These are phyloP conservation scores for Elongisporangium prolatum DNA, from an alignment of 352 stramenopile genomes.

Conservation along the genomic window DNA sequence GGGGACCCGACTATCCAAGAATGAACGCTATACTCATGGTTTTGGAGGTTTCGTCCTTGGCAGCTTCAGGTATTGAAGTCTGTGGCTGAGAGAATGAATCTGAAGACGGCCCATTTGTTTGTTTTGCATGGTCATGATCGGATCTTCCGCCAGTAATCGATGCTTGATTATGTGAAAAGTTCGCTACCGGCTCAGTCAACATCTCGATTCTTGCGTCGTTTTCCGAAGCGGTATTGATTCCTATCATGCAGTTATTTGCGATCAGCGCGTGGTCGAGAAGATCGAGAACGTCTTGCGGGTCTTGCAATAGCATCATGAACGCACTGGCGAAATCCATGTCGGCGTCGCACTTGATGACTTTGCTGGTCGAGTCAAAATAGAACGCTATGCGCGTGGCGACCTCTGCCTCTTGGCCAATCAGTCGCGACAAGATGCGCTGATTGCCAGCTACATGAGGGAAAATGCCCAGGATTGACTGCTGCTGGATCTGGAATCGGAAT, in stretches of 20 bases:
- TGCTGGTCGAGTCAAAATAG: conserved; percentile 13
- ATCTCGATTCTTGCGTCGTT: not conserved
- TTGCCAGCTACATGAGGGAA: conserved; percentile 20
- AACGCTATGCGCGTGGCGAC: conserved; percentile 7
- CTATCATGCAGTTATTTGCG: conserved; percentile 10
- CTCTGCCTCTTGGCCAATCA: conserved; percentile 7
- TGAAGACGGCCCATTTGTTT: no score
- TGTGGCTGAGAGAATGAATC: not conserved
- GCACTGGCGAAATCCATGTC: conserved; percentile 14
- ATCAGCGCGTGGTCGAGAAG: conserved; percentile 17
- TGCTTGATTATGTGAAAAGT: not conserved
- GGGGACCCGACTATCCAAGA: not conserved
- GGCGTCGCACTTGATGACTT: conserved; percentile 14
- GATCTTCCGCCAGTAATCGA: not conserved
- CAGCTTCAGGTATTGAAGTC: no score
- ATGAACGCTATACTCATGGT: not conserved
- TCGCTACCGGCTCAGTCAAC: not conserved
- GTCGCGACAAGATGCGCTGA: conserved; percentile 12
- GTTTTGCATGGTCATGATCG: not conserved
- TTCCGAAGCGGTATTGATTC: not conserved
- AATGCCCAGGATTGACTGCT: conserved; percentile 16
- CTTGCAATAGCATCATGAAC: conserved; percentile 13
- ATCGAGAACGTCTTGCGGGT: conserved; percentile 9
- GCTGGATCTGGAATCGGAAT: conserved; percentile 17
- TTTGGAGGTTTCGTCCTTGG: not conserved